Percentiles rank a stretch among this genome's conserved stretches.
Evolutionary conservation across 176 grass and related monocot species (phyloP).

Genomic region (Rhipidocladum racemiflorum): DNA sequence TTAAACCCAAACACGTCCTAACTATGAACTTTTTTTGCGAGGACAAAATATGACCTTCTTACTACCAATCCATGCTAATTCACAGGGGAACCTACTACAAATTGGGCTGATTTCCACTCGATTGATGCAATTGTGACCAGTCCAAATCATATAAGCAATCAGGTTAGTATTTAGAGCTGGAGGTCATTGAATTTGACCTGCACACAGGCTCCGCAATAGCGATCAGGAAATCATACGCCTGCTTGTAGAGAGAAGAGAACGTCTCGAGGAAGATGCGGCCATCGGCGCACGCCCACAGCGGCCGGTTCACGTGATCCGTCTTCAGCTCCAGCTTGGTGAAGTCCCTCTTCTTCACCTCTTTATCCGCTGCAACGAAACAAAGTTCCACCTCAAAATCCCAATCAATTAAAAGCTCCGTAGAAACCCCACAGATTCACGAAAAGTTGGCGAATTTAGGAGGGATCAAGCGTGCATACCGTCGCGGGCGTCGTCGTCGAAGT

Average conservation of each 20-base stretch:
- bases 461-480: no score
- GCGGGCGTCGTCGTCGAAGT: no score
- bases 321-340: constrained; percentile 93
- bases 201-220: constrained; percentile 92
- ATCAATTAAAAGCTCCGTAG: no score
- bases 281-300: constrained; percentile 88
- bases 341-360: constrained; percentile 87
- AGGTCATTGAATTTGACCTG: constrained; percentile 43
- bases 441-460: no score
- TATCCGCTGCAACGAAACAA: constrained; percentile 39
- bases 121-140: constrained; percentile 2
- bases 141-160: neutral
- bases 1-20: no score
- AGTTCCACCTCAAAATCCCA: constrained; percentile 9
- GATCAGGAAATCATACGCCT: constrained; percentile 95
- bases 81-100: neutral
- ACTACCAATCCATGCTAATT: no score
- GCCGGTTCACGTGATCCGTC: constrained; percentile 64
- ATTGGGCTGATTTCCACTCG: neutral
- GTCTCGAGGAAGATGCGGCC: constrained; percentile 91
- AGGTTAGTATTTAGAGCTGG: neutral
- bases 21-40: no score
- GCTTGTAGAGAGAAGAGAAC: constrained; percentile 93
- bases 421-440: no score
- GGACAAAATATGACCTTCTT: no score